phyloP scores from a whole-genome alignment of 169 alveolate species.

The Sarcocystis neurona region DNA sequence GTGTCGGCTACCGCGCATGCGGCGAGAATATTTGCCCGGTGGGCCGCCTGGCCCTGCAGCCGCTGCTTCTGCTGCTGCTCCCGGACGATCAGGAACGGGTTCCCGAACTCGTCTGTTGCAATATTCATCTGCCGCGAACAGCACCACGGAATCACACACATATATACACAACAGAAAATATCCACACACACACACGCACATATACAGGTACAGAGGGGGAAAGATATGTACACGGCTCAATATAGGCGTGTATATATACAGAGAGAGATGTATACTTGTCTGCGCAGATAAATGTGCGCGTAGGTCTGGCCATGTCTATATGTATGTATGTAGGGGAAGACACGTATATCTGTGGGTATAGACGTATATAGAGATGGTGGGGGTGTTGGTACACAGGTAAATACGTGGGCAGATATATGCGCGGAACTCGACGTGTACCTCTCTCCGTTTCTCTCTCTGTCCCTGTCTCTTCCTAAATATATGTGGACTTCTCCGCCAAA shows the following conservation, averaged over 20 bases:
- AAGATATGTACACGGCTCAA: background rate
- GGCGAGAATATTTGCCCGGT: constrained; percentile 93
- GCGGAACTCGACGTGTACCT: no score
- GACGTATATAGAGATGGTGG: no score
- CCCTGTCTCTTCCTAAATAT: no score
- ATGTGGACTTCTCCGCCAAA: no score
- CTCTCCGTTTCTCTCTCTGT: no score
- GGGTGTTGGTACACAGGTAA: background rate
- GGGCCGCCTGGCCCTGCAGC: constrained; percentile 97
- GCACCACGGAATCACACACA: background rate
- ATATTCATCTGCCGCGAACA: constrained; percentile 66
- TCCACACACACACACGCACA: background rate
- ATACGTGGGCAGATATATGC: background rate
- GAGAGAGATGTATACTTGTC: background rate
- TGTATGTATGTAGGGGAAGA: no score
- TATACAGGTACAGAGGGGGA: background rate
- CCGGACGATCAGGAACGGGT: constrained; percentile 96
- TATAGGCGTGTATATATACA: background rate
- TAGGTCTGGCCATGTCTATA: background rate
- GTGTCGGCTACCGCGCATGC: constrained; percentile 96
- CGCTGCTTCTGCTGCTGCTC: constrained; percentile 96
- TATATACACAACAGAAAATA: background rate
- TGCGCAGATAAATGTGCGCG: background rate
- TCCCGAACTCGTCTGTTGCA: constrained; percentile 98
- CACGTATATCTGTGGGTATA: no score